Percentiles rank a stretch among this genome's conserved stretches.
These are phyloP conservation scores for Aquilaria agallochum DNA, from an alignment of 441 rosid genomes.

Conservation along the genomic window DNA sequence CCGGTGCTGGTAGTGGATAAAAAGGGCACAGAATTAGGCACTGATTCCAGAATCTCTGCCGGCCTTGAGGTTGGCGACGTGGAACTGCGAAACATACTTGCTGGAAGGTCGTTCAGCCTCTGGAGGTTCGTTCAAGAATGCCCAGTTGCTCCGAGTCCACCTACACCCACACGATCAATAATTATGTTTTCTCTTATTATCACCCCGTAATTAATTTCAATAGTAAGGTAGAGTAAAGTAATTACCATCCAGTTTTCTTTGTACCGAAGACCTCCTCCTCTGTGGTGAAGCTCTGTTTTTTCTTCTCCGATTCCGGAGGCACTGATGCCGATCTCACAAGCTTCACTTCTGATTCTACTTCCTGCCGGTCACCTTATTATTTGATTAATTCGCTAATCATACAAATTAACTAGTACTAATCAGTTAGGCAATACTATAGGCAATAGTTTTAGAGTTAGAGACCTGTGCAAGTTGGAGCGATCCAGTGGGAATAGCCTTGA, in stretches of 20 bases:
- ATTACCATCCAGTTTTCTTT: constrained; percentile 42
- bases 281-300: background rate
- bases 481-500: constrained; percentile 37
- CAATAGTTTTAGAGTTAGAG: no score
- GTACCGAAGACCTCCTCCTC: constrained; percentile 20
- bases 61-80: constrained; percentile 37
- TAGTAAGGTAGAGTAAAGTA: background rate
- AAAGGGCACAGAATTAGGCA: background rate
- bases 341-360: background rate
- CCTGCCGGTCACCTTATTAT: background rate
- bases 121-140: constrained; percentile 79
- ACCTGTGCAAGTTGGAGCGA: constrained; percentile 12
- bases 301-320: constrained; percentile 14
- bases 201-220: no score
- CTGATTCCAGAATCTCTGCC: constrained; percentile 15
- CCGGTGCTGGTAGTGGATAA: no score
- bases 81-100: constrained; percentile 49
- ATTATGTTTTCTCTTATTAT: no score
- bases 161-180: constrained; percentile 22
- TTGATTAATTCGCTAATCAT: background rate
- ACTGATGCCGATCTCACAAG: constrained; percentile 34
- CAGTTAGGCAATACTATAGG: no score
- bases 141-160: constrained; percentile 84
- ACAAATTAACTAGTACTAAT: background rate
- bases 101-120: constrained; percentile 45